phyloP scores from a whole-genome alignment of 2,329 filamentous ascomycete genomes.

The Fonsecaea nubica region DNA sequence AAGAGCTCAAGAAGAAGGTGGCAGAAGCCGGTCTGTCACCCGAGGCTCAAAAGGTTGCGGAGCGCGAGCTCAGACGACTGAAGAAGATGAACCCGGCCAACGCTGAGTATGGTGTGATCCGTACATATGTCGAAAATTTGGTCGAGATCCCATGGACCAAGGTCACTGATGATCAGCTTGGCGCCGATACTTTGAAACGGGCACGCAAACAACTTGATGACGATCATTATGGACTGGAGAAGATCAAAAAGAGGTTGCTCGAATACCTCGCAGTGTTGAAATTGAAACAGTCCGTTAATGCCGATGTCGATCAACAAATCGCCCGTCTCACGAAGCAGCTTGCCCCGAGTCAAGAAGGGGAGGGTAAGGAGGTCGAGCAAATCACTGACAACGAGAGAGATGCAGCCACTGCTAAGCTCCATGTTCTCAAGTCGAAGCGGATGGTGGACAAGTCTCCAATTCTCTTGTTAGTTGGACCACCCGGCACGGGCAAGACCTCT shows the following conservation, averaged over 20 bases:
- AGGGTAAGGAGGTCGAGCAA: slow-evolving; percentile 48
- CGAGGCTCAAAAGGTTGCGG: slow-evolving; percentile 88
- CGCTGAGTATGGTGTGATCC: slow-evolving; percentile 91
- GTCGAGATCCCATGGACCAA: slow-evolving; percentile 92
- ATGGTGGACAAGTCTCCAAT: slow-evolving; percentile 97
- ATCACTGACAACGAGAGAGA: slow-evolving; percentile 61
- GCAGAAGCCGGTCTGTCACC: slow-evolving; percentile 79
- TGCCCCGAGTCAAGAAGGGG: slow-evolving; percentile 38
- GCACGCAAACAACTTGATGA: slow-evolving; percentile 91
- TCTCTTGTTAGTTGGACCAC: slow-evolving; percentile 87
- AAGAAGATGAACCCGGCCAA: slow-evolving; percentile 97
- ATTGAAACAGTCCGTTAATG: slow-evolving; percentile 89
- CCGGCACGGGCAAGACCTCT: slow-evolving; percentile 94
- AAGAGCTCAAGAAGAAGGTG: slow-evolving; percentile 87
- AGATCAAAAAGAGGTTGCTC: slow-evolving; percentile 93
- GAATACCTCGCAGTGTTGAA: slow-evolving; percentile 97
- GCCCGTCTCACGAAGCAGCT: slow-evolving; percentile 58
- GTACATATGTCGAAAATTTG: slow-evolving; percentile 92
- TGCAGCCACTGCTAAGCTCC: slow-evolving; percentile 67
- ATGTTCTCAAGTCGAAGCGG: slow-evolving; percentile 78
- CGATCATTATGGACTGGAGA: slow-evolving; percentile 94
- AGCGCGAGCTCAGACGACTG: slow-evolving; percentile 83
- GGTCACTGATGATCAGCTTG: slow-evolving; percentile 83
- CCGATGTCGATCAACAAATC: slow-evolving; percentile 80
- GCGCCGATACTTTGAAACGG: slow-evolving; percentile 75